A percentile compares a stretch with the other conserved stretches of the same genome.
Conservation (phyloP, 345 rosid species). For the Linum lewisii region DNA sequence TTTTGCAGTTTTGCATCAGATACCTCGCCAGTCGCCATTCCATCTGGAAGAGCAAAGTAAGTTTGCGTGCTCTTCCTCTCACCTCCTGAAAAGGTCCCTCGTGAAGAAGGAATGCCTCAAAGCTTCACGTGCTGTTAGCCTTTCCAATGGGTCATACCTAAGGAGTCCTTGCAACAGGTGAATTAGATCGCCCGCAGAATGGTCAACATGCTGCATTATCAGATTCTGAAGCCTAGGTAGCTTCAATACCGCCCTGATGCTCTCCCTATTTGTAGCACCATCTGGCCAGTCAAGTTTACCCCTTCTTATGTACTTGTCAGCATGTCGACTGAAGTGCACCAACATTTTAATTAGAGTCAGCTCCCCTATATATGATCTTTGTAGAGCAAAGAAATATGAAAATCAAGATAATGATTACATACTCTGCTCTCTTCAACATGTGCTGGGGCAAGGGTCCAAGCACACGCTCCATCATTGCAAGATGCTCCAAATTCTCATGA, state of each 20-base stretch:
- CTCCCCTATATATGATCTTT: background rate
- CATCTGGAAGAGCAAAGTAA: no score
- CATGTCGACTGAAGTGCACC: constrained; percentile 40
- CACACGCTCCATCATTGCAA: constrained; percentile 90
- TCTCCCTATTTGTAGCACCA: constrained; percentile 74
- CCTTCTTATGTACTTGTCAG: constrained; percentile 71
- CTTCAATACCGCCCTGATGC: constrained; percentile 67
- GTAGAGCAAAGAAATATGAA: no score
- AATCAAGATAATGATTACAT: constrained; percentile 9
- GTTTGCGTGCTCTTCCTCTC: background rate
- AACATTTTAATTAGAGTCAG: background rate
- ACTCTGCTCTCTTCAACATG: constrained; percentile 72
- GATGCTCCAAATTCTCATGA: constrained; percentile 85
- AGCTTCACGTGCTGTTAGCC: constrained; percentile 23
- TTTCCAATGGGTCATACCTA: constrained; percentile 21
- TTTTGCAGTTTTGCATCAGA: no score
- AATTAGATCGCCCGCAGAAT: constrained; percentile 27
- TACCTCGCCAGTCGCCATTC: no score
- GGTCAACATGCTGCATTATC: constrained; percentile 28
- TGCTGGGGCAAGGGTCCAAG: constrained; percentile 67
- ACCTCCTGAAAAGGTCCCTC: constrained; percentile 9
- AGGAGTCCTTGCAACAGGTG: constrained; percentile 23
- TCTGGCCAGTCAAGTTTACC: constrained; percentile 88
- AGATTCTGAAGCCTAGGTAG: constrained; percentile 47
- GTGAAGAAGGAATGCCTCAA: constrained; percentile 22